A percentile compares a stretch with the other conserved stretches of the same genome.
Conservation (phyloP, 2,329 filamentous ascomycete species). For the Aulographum hederae region DNA sequence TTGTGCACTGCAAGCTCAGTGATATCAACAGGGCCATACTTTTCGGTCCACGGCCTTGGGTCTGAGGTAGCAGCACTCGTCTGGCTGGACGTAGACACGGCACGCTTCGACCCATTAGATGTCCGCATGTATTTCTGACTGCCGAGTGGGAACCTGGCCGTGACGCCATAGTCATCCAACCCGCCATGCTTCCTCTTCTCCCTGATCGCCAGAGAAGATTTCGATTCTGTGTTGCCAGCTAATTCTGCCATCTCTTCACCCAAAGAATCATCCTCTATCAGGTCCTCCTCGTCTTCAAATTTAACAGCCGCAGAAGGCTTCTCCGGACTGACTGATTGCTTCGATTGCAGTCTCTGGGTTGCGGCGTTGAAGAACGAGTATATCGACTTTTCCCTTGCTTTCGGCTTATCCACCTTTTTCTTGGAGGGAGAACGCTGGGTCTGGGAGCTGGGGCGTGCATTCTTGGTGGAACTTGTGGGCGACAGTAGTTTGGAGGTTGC, state of each 20-base stretch:
- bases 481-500: too few species aligned
- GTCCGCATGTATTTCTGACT: background rate
- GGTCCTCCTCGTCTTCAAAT: conserved; percentile 14
- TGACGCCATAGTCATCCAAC: conserved; percentile 1
- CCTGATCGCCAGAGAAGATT: background rate
- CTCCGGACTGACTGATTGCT: conserved; percentile 20
- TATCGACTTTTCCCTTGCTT: too few species aligned
- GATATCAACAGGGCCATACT: conserved; percentile 55
- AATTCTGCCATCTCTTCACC: conserved; percentile 8
- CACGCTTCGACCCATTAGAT: conserved; percentile 1
- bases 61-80: conserved; percentile 25
- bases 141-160: background rate
- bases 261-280: conserved; percentile 16
- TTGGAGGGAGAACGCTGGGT: too few species aligned
- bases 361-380: conserved; percentile 30
- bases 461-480: too few species aligned
- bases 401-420: too few species aligned
- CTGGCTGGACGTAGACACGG: background rate
- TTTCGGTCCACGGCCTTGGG: conserved; percentile 68
- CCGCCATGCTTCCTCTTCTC: conserved; percentile 2
- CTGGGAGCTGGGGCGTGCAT: too few species aligned
- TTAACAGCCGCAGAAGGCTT: conserved; percentile 12
- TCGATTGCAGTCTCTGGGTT: conserved; percentile 20
- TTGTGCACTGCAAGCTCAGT: conserved; percentile 89
- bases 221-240: background rate